Conservation (phyloP, 306 rosid genomes). For the Cajanus cajan region DNA sequence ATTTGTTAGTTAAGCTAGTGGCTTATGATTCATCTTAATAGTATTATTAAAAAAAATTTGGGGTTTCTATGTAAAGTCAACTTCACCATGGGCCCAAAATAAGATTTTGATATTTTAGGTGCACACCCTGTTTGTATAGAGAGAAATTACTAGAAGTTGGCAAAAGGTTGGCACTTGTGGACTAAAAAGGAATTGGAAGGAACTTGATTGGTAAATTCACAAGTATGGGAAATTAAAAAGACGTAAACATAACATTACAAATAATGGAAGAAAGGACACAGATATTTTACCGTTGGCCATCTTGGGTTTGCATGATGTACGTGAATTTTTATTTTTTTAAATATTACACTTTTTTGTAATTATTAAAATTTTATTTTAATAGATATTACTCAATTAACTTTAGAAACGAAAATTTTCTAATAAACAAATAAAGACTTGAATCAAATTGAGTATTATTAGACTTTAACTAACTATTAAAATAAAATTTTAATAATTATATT, state of each 20-base stretch:
- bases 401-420: too few species aligned
- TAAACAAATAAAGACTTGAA: too few species aligned
- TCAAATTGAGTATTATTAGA: too few species aligned
- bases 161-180: background rate
- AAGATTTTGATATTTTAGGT: background rate
- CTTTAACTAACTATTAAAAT: too few species aligned
- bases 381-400: too few species aligned
- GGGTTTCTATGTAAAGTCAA: constrained; percentile 21
- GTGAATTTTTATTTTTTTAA: too few species aligned
- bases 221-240: background rate
- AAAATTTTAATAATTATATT: too few species aligned
- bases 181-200: background rate
- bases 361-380: too few species aligned
- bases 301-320: too few species aligned
- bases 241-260: background rate
- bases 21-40: constrained; percentile 19
- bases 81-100: background rate
- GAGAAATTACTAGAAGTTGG: background rate
- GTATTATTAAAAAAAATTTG: background rate
- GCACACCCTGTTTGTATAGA: background rate
- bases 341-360: too few species aligned
- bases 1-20: constrained; percentile 10
- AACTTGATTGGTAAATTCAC: background rate
- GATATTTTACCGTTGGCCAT: too few species aligned
- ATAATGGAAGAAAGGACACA: background rate